These are phyloP conservation scores for Podospora australis DNA, from an alignment of 495 filamentous ascomycete genomes.

Conservation along the genomic window DNA sequence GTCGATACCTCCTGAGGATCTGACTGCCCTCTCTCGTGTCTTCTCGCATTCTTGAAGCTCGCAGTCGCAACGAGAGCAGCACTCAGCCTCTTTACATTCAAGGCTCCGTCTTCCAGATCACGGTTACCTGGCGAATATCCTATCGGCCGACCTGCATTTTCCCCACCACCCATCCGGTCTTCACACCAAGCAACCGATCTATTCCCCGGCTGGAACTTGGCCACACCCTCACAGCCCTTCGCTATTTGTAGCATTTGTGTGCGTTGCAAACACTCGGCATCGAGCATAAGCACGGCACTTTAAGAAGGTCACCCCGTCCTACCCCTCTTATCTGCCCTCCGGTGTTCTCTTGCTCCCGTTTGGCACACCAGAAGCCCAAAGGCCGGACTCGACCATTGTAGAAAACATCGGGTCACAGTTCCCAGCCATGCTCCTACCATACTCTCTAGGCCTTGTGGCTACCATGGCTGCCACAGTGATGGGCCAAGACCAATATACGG, in stretches of 20 bases:
- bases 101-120: too few relatives aligned
- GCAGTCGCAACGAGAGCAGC: too few relatives aligned
- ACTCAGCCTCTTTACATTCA: too few relatives aligned
- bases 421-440: background rate
- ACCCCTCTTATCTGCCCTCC: background rate
- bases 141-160: too few relatives aligned
- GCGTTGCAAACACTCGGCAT: background rate
- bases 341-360: background rate
- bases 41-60: too few relatives aligned
- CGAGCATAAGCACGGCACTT: background rate
- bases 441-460: conserved; percentile 6
- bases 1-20: too few relatives aligned
- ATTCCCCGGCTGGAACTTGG: background rate
- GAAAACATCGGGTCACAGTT: too few relatives aligned
- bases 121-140: too few relatives aligned
- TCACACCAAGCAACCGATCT: background rate
- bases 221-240: conserved; percentile 2
- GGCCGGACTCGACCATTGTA: too few relatives aligned
- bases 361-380: background rate
- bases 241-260: conserved; percentile 4
- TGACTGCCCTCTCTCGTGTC: too few relatives aligned
- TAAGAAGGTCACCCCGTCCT: background rate
- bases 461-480: background rate
- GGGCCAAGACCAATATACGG: conserved; percentile 4
- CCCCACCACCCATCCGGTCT: background rate